phyloP scores from a whole-genome alignment of 2,329 filamentous ascomycete genomes.

The Penicillium brasilianum region DNA sequence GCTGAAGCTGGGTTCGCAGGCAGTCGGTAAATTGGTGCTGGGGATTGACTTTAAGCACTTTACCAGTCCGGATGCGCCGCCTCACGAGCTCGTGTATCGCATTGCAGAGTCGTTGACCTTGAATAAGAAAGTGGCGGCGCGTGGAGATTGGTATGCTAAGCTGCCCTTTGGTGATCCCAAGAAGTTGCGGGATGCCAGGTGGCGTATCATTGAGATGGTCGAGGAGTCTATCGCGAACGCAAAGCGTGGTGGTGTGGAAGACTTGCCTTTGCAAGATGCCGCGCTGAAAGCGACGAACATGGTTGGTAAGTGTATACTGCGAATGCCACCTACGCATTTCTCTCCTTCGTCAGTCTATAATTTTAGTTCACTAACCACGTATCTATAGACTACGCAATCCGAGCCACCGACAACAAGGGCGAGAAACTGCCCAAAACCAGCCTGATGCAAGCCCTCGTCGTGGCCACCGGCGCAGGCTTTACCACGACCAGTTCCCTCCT shows the following conservation, averaged over 20 bases:
- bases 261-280: conserved; percentile 28
- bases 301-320: conserved; percentile 21
- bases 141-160: conserved; percentile 61
- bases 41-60: conserved; percentile 56
- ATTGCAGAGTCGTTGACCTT: conserved; percentile 60
- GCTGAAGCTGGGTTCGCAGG: conserved; percentile 54
- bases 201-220: conserved; percentile 27
- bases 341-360: background rate
- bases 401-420: conserved; percentile 55
- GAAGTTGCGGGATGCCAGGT: conserved; percentile 39
- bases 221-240: conserved; percentile 27
- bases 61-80: conserved; percentile 48
- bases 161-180: conserved; percentile 64
- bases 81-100: conserved; percentile 57
- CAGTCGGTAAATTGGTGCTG: conserved; percentile 52
- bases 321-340: background rate
- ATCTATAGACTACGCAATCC: conserved; percentile 50
- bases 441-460: conserved; percentile 50
- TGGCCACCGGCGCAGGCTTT: conserved; percentile 64
- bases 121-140: conserved; percentile 63
- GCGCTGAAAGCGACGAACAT: conserved; percentile 28
- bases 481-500: conserved; percentile 64
- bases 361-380: background rate
- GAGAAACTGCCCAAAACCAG: conserved; percentile 29
- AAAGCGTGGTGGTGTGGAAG: conserved; percentile 22